Conservation (phyloP, 2,329 filamentous ascomycete species). For the Mycosphaerella arachidis region DNA sequence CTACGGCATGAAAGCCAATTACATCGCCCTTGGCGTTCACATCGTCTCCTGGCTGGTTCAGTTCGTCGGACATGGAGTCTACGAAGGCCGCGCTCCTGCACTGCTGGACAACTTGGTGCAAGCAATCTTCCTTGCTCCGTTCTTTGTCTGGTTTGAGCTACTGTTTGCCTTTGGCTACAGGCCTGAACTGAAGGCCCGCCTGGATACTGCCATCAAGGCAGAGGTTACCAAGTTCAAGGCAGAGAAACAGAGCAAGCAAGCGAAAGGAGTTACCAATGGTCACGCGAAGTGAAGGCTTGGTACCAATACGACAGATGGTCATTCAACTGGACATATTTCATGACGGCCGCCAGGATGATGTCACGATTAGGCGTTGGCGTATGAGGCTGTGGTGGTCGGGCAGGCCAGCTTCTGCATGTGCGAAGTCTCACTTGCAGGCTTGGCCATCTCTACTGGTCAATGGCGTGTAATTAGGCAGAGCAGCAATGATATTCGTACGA, state of each 20-base stretch:
- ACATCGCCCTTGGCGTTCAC: conserved; percentile 65
- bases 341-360: neutral
- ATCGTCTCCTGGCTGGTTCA: conserved; percentile 78
- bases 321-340: conserved; percentile 1
- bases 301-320: neutral
- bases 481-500: too few relatives aligned
- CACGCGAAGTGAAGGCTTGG: conserved; percentile 16
- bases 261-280: conserved; percentile 24
- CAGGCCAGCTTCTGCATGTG: too few relatives aligned
- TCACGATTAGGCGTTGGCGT: neutral
- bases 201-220: conserved; percentile 69
- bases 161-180: conserved; percentile 89
- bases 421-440: too few relatives aligned
- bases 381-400: too few relatives aligned
- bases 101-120: conserved; percentile 88
- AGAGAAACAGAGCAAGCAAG: conserved; percentile 46
- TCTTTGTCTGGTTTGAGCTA: conserved; percentile 96
- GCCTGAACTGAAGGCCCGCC: conserved; percentile 74
- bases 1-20: conserved; percentile 57
- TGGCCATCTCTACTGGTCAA: too few relatives aligned
- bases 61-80: conserved; percentile 85
- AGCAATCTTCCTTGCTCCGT: conserved; percentile 84
- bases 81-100: conserved; percentile 82
- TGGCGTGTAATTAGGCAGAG: too few relatives aligned
- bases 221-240: conserved; percentile 72